Conservation (phyloP, 202 grass and related monocot genomes). For the Bolboschoenoplectus hybrid region DNA sequence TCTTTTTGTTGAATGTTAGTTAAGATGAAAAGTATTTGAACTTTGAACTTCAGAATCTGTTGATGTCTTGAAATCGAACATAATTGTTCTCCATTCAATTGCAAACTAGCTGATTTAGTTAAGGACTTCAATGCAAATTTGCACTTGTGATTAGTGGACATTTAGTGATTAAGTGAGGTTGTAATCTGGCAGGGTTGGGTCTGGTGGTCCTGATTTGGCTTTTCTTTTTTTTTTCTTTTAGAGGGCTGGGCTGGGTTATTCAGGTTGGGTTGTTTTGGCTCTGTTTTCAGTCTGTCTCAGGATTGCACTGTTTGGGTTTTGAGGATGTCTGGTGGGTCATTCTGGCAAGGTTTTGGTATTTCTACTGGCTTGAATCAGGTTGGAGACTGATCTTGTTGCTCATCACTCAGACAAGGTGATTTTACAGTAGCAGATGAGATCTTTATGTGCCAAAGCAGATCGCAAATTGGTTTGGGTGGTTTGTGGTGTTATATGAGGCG, state of each 20-base stretch:
- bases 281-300: not conserved
- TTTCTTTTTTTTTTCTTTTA: not conserved
- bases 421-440: not conserved
- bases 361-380: not conserved
- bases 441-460: not conserved
- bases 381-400: not conserved
- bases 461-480: not conserved
- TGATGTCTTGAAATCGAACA: not conserved
- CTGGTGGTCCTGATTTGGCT: not conserved
- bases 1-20: not conserved
- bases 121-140: not conserved
- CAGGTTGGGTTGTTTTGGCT: not conserved
- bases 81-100: not conserved
- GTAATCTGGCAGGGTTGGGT: not conserved
- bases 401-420: not conserved
- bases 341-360: not conserved
- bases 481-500: not conserved
- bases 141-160: not conserved
- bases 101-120: not conserved
- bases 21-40: constrained; percentile 10
- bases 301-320: not conserved
- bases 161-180: not conserved
- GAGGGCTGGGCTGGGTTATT: not conserved
- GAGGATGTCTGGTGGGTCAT: not conserved
- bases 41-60: not conserved